Percentiles rank a stretch among this genome's conserved stretches.
These are phyloP conservation scores for Myriosclerotinia scirpicola DNA, from an alignment of 2,329 filamentous ascomycete genomes.

Conservation along the genomic window DNA sequence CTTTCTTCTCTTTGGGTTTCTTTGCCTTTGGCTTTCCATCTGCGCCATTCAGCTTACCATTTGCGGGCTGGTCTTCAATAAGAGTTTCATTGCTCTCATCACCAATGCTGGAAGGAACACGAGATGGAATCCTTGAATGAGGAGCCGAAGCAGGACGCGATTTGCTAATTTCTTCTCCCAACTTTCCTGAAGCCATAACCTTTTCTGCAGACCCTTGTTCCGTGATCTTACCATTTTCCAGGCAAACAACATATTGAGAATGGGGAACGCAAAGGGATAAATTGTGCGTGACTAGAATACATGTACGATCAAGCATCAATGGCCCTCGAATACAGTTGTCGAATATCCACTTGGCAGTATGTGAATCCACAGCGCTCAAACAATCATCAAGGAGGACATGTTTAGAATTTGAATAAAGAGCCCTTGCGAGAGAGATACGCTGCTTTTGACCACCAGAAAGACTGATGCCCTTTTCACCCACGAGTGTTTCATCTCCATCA, in stretches of 20 bases:
- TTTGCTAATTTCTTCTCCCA: conserved; percentile 82
- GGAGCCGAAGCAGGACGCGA: conserved; percentile 68
- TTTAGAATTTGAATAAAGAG: conserved; percentile 91
- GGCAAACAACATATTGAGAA: conserved; percentile 76
- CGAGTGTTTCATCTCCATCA: conserved; percentile 86
- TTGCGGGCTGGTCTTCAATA: conserved; percentile 51
- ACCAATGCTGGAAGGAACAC: conserved; percentile 72
- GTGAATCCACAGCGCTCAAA: conserved; percentile 92
- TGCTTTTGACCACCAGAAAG: conserved; percentile 97
- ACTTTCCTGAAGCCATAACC: conserved; percentile 80
- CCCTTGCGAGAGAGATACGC: conserved; percentile 92
- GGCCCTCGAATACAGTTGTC: conserved; percentile 87
- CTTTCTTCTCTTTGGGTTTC: conserved; percentile 42
- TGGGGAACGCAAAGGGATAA: conserved; percentile 80
- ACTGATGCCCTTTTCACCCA: conserved; percentile 96
- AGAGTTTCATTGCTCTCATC: conserved; percentile 59
- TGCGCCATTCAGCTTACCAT: conserved; percentile 45
- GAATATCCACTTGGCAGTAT: conserved; percentile 98
- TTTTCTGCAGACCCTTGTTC: conserved; percentile 75
- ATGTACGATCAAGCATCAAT: conserved; percentile 85
- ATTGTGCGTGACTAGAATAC: conserved; percentile 95
- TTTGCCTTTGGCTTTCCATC: conserved; percentile 47
- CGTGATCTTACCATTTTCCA: conserved; percentile 81
- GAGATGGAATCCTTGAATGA: conserved; percentile 73
- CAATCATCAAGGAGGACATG: conserved; percentile 94